Evolutionary conservation across 2,329 filamentous ascomycete species (phyloP).

Genomic region (Thermoascus crustaceus): DNA sequence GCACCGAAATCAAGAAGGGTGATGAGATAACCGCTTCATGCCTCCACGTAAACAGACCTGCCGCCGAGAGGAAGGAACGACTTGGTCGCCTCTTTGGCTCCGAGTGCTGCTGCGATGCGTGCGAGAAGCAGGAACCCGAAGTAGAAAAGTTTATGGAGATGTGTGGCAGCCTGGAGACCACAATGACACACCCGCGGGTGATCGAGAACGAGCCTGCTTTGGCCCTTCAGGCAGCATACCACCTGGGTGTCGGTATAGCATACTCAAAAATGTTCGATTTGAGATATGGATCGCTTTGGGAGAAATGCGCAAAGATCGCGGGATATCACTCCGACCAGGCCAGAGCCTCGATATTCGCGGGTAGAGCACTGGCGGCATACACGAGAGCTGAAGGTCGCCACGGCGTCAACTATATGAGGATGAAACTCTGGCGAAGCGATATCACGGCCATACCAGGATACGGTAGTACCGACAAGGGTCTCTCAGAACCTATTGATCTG

Average conservation of each 20-base stretch:
- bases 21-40: slow-evolving; percentile 21
- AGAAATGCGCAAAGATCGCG: slow-evolving; percentile 16
- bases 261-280: slow-evolving; percentile 7
- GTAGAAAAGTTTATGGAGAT: slow-evolving; percentile 11
- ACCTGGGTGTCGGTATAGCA: slow-evolving; percentile 5
- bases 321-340: slow-evolving; percentile 17
- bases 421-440: not conserved
- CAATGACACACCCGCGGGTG: slow-evolving; percentile 2
- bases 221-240: slow-evolving; percentile 8
- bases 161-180: slow-evolving; percentile 5
- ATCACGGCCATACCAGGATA: not conserved
- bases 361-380: slow-evolving; percentile 8
- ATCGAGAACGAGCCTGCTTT: slow-evolving; percentile 10
- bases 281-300: slow-evolving; percentile 11
- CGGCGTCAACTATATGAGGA: slow-evolving; percentile 5
- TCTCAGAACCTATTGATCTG: not conserved
- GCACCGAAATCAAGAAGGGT: slow-evolving; percentile 12
- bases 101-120: slow-evolving; percentile 17
- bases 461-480: not conserved
- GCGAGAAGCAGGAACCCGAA: slow-evolving; percentile 6
- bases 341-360: slow-evolving; percentile 14
- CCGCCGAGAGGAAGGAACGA: slow-evolving; percentile 7
- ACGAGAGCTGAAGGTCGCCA: slow-evolving; percentile 8
- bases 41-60: slow-evolving; percentile 4
- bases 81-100: slow-evolving; percentile 13